Evolutionary conservation across 352 stramenopile species (phyloP), one percentile per base, ranked within the genome.

Genomic region (Elongisporangium undulatum): DNA sequence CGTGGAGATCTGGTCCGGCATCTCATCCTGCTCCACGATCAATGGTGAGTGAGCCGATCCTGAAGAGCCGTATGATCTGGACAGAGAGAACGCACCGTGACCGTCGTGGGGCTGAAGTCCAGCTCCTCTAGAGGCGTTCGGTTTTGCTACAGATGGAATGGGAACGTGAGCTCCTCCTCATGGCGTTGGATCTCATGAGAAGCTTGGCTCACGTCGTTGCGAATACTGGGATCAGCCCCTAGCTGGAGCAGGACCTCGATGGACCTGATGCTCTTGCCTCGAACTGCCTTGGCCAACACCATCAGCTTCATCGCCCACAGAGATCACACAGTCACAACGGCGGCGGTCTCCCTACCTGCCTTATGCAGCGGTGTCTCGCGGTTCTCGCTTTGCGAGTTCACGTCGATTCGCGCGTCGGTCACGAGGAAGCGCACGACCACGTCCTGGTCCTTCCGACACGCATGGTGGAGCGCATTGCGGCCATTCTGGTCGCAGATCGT

Each of bases 331-430:
- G 19, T 41, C 39, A 2, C 2, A 45, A 48, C 17, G 3, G n/a
- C 45, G 20, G n/a, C n/a, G n/a, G n/a, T n/a, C n/a, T 19, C 59
- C 67, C 1, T 29, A 90, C 80, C 80, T 66, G 83, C 83, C 84
- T 93, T 93, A 56, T 91, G 83, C 54, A 93, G 64, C 19, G 83
- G 81, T 12, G 83, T 93, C 61, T 91, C 81, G 53, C 79, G 79
- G 63, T 82, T 85, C 64, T 90, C 83, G 52, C 75, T 93, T 2
- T 53, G 45, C 15, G 60, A 56, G 51, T 93, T 89, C 49, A 87
- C 68, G 34, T 90, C 69, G 57, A 93, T 76, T 12, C 78, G 75
- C 49, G 60, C 65, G 8, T 59, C 62, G 15, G 55, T 64, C 17
- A 90, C 29, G 49, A 93, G 62, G 57, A 78, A 89, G 2, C 72